Base-by-base conservation (phyloP, 306 rosid species). In the Vigna angularis region DNA sequence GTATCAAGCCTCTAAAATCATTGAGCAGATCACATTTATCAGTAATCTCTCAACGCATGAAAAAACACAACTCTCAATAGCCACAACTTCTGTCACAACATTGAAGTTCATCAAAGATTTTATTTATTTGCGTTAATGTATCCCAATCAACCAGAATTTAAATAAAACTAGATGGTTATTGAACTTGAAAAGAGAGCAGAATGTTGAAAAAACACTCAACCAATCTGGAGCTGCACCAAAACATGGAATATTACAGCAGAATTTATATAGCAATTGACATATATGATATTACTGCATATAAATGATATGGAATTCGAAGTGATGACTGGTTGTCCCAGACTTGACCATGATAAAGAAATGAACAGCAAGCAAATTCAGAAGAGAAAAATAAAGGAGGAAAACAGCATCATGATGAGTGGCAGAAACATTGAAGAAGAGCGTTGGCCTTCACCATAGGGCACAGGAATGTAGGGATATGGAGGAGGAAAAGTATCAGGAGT, bases 401-500 rank as follows among this genome's bases (percentile, higher is more conserved):
- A 63, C 11, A 78, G 34, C 66, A 82, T 65, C 51, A 81, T 26
- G 4, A 85, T 36, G 3, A 74, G 22, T 0, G 77, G 22, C 16
- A 68, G 47, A 61, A 67, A 5, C 57, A 15, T 58, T 67, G 76
- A 16, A 52, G 58, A 58, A 22, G 58, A 74, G 28, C 44, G 69
- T 74, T 10, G 59, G 16, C 32, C 69, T 61, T 17, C 44, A 53
- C 22, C 78, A 70, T 85, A 78, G 49, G 88, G 88, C 64, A 85
- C 75, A 49, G 51, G 72, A 1, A 81, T 84, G 76, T 81, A 84
- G 66, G 62, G 75, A 50, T 50, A 15, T 58, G 84, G 84, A 66
- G 84, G 84, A 36, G 50, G 26, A 4, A 66, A 72, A 30, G 3
- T 22, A 53, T 70, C 47, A 22, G 84, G 78, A 62, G 47, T 53